Evolutionary conservation across 208 protist species (phyloP).

Genomic region (Leishmania gerbilli): DNA sequence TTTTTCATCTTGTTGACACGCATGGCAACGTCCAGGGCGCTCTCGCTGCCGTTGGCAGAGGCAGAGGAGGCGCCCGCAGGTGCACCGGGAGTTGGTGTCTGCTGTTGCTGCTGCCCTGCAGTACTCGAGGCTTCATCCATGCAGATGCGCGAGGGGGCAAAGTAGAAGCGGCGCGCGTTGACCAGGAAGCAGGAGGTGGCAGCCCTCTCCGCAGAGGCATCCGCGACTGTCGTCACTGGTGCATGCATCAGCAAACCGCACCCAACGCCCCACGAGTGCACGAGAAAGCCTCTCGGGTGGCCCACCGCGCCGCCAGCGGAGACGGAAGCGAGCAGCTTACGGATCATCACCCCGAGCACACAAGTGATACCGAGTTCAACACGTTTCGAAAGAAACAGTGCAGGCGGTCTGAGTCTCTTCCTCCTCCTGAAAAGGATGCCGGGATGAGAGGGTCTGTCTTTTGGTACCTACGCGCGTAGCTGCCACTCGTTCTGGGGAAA

Average conservation of each 20-base stretch:
- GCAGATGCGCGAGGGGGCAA: background rate
- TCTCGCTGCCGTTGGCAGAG: slow-evolving; percentile 31
- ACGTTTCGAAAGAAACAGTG: background rate
- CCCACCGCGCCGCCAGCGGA: background rate
- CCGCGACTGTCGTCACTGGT: background rate
- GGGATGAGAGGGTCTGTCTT: background rate
- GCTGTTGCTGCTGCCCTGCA: slow-evolving; percentile 6
- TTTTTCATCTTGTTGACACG: slow-evolving; percentile 87
- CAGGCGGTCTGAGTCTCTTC: background rate
- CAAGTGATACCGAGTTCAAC: background rate
- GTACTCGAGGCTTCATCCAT: slow-evolving; percentile 6
- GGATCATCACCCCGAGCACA: slow-evolving; percentile 4
- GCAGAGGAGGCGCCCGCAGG: slow-evolving; percentile 8
- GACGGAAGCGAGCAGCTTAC: background rate
- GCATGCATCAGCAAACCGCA: background rate
- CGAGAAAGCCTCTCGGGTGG: background rate
- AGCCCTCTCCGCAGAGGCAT: background rate
- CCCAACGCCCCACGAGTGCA: background rate
- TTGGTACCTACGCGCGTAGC: background rate
- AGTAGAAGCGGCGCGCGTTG: slow-evolving; percentile 12
- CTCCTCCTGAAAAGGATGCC: background rate
- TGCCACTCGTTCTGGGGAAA: background rate
- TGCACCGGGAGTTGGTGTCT: slow-evolving; percentile 1
- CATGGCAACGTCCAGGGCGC: slow-evolving; percentile 87
- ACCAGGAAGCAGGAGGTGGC: background rate